phyloP scores from a whole-genome alignment of 1,284 basidiomycete genomes.

The Anthracocystis walkeri region DNA sequence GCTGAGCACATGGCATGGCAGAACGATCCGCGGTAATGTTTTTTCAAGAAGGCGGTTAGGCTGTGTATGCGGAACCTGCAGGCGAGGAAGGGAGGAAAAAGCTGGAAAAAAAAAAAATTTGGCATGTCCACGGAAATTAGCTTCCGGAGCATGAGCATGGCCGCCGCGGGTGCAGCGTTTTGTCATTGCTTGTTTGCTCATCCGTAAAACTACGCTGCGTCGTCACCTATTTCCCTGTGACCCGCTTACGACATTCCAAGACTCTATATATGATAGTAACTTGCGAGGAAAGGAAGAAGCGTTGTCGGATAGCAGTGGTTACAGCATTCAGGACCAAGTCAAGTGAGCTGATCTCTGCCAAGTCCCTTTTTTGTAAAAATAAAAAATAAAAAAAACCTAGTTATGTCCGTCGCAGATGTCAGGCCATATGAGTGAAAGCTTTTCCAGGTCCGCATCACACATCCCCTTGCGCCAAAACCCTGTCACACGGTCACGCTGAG shows the following conservation, averaged over 20 bases:
- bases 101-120: not conserved
- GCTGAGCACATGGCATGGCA: not conserved
- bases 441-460: not conserved
- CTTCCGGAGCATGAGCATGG: conserved; percentile 6
- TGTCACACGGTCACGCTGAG: not conserved
- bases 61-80: no score
- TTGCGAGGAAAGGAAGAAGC: no score
- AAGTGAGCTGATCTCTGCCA: no score
- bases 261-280: no score
- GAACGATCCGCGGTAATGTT: not conserved
- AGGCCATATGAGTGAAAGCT: conserved; percentile 5
- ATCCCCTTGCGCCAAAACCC: not conserved
- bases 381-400: no score
- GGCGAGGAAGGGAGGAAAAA: not conserved
- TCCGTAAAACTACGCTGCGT: not conserved
- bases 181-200: conserved; percentile 2
- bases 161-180: not conserved
- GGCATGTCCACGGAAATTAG: conserved; percentile 21
- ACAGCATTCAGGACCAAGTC: no score
- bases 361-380: no score
- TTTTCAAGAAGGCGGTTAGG: no score
- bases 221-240: no score
- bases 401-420: conserved; percentile 12
- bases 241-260: no score
- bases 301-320: no score